Percentiles rank a stretch among this genome's conserved stretches.
These are phyloP conservation scores for Umbelopsis sp. DNA, from an alignment of 192 early-diverging fungal species.

Conservation along the genomic window DNA sequence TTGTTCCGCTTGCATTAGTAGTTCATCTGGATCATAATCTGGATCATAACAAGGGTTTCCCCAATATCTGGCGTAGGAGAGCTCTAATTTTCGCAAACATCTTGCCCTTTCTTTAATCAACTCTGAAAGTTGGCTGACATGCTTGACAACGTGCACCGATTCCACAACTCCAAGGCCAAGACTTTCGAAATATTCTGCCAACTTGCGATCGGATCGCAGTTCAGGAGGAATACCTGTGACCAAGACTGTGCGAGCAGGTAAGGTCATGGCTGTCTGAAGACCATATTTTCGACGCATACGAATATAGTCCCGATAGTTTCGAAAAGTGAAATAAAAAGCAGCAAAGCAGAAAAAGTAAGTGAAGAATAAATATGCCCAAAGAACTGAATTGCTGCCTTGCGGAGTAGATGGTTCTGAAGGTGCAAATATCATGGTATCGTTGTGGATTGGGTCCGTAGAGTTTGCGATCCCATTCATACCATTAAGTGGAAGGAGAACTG, in stretches of 20 bases:
- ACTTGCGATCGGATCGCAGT: conserved; percentile 51
- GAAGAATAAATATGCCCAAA: conserved; percentile 45
- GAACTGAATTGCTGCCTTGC: not conserved
- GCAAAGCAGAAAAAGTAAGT: conserved; percentile 58
- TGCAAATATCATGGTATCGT: not conserved
- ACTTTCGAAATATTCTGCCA: conserved; percentile 68
- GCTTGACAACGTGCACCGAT: conserved; percentile 61
- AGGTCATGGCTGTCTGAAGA: conserved; percentile 37
- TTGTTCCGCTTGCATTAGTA: conserved; percentile 42
- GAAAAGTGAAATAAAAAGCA: conserved; percentile 49
- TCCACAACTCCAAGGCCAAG: conserved; percentile 66
- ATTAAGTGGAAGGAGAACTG: conserved; percentile 52
- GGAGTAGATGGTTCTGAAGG: not conserved
- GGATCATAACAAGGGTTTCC: conserved; percentile 70
- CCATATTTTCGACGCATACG: conserved; percentile 46
- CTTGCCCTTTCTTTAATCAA: conserved; percentile 56
- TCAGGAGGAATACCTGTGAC: conserved; percentile 64
- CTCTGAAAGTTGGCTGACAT: conserved; percentile 56
- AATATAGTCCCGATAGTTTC: conserved; percentile 55
- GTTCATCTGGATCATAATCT: conserved; percentile 59
- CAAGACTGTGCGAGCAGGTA: conserved; percentile 67
- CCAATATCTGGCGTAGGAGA: conserved; percentile 55
- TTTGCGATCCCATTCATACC: conserved; percentile 35
- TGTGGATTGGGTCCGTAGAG: conserved; percentile 24
- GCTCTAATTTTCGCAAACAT: conserved; percentile 58